Conservation (phyloP, 164 flowering plant species). For the Dillenia suffruticosa region DNA sequence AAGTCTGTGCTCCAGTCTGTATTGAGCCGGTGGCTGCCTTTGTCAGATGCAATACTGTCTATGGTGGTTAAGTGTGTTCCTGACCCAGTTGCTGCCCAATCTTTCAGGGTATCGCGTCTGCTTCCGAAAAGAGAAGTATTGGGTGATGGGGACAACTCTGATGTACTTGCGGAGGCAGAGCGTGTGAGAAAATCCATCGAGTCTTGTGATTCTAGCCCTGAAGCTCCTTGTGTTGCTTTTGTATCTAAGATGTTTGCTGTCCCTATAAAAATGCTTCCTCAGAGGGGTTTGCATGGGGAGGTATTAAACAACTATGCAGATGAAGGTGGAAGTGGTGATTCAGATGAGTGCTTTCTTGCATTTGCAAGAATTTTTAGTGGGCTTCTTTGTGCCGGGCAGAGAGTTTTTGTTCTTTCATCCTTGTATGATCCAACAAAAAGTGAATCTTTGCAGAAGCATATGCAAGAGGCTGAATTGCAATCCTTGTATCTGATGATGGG, state of each 20-base stretch:
- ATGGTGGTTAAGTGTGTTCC: slow-evolving; percentile 85
- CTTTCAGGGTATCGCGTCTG: slow-evolving; percentile 59
- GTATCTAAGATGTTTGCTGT: slow-evolving; percentile 96
- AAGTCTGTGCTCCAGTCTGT: slow-evolving; percentile 74
- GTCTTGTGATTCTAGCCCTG: slow-evolving; percentile 60
- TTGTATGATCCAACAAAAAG: slow-evolving; percentile 74
- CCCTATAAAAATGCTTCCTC: slow-evolving; percentile 75
- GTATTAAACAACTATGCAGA: slow-evolving; percentile 29
- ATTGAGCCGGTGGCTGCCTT: slow-evolving; percentile 93
- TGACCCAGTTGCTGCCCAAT: slow-evolving; percentile 71
- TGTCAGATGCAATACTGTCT: slow-evolving; percentile 69
- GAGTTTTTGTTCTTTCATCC: slow-evolving; percentile 77
- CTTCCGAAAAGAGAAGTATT: slow-evolving; percentile 61
- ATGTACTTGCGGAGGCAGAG: slow-evolving; percentile 65
- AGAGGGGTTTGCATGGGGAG: slow-evolving; percentile 50
- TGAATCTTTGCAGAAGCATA: slow-evolving; percentile 63
- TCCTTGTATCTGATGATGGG: slow-evolving; percentile 94
- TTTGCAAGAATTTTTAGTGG: slow-evolving; percentile 95
- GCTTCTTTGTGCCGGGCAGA: slow-evolving; percentile 58
- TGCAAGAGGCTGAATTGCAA: slow-evolving; percentile 73
- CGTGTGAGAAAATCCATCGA: slow-evolving; percentile 70
- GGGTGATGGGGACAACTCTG: slow-evolving; percentile 19
- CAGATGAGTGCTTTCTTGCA: slow-evolving; percentile 88
- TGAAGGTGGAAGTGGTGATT: slow-evolving; percentile 48
- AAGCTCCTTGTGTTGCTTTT: slow-evolving; percentile 85